Percentiles rank a stretch among this genome's conserved stretches.
Conservation (phyloP, 345 rosid species). For the Rhodomyrtus tomentosa region DNA sequence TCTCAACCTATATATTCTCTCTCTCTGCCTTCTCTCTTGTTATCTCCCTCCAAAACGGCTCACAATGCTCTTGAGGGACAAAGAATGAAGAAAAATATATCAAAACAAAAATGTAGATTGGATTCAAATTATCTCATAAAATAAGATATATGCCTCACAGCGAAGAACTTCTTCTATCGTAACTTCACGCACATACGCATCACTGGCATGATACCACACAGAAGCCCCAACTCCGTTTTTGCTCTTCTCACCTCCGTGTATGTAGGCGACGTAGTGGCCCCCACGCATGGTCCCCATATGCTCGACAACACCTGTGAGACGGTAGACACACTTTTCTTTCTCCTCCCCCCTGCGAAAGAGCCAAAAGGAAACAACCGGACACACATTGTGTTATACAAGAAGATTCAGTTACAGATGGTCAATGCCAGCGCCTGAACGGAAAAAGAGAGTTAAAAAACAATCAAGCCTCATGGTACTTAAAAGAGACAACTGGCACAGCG, state of each 20-base stretch:
- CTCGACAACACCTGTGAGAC: constrained; percentile 74
- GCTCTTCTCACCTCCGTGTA: constrained; percentile 40
- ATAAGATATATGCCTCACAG: constrained; percentile 82
- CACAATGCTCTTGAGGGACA: neutral
- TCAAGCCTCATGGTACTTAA: neutral
- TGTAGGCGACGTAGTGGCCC: constrained; percentile 89
- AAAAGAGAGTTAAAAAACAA: neutral
- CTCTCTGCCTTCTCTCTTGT: neutral
- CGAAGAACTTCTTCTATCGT: constrained; percentile 68
- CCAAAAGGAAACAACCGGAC: neutral
- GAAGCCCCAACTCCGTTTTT: constrained; percentile 13
- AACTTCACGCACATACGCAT: constrained; percentile 58
- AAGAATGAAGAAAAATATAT: constrained; percentile 2
- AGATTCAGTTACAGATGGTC: neutral
- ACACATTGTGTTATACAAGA: neutral
- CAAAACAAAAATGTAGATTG: neutral
- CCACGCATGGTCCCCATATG: constrained; percentile 90
- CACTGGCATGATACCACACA: constrained; percentile 67
- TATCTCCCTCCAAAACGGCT: neutral
- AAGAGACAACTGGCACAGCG: neutral
- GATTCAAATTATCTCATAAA: constrained; percentile 50
- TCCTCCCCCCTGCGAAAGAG: constrained; percentile 23
- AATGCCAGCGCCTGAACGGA: neutral
- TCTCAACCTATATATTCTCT: constrained; percentile 15
- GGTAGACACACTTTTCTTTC: constrained; percentile 29